Evolutionary conservation across 2,329 filamentous ascomycete species (phyloP).

Genomic region (Microdochium bolleyi): DNA sequence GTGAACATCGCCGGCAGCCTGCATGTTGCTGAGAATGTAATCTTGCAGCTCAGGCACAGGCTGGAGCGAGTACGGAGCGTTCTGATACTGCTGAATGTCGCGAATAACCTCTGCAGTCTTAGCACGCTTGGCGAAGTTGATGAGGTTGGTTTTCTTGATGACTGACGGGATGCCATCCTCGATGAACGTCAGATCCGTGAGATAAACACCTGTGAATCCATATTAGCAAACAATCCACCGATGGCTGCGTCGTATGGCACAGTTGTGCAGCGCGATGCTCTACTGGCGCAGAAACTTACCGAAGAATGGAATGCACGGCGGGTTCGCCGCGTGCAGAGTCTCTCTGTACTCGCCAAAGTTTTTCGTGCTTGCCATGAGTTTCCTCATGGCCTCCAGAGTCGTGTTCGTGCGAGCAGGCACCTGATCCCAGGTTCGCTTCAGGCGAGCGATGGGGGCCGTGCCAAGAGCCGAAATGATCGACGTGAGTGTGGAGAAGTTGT

Average conservation of each 20-base stretch:
- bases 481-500: constrained; percentile 96
- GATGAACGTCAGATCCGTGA: constrained; percentile 97
- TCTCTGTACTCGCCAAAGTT: constrained; percentile 98
- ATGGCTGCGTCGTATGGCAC: no score
- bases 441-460: constrained; percentile 87
- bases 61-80: constrained; percentile 88
- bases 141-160: constrained; percentile 91
- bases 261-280: neutral
- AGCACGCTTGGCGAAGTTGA: constrained; percentile 97
- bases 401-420: constrained; percentile 78
- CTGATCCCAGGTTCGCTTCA: constrained; percentile 90
- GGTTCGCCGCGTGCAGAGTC: constrained; percentile 83
- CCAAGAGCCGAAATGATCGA: constrained; percentile 95
- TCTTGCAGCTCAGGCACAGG: constrained; percentile 88
- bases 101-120: constrained; percentile 98
- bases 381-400: constrained; percentile 83
- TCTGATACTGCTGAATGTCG: constrained; percentile 98
- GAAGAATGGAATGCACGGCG: constrained; percentile 96
- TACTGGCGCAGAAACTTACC: constrained; percentile 44
- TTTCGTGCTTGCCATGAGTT: constrained; percentile 93
- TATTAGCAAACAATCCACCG: no score
- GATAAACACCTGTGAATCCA: constrained; percentile 65
- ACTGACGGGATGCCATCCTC: constrained; percentile 96
- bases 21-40: constrained; percentile 95
- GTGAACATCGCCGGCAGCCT: constrained; percentile 89